Conservation (phyloP, 176 grass and related monocot genomes). For the Thinopyrum elongatum region DNA sequence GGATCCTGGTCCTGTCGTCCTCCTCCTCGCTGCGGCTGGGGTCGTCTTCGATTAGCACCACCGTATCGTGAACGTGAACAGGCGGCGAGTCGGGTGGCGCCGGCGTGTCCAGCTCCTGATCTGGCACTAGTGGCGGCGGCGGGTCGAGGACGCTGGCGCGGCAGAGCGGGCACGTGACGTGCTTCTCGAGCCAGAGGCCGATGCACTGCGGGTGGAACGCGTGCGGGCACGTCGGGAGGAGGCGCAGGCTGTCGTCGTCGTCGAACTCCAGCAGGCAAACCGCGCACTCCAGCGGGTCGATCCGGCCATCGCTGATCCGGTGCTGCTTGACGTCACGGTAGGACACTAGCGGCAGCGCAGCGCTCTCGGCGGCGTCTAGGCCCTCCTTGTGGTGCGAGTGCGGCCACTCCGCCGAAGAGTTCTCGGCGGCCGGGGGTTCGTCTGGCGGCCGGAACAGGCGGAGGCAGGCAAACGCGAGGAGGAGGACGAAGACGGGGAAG, state of each 20-base stretch:
- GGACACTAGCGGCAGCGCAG: conserved; percentile 36
- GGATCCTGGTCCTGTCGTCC: conserved; percentile 10
- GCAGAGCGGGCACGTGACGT: conserved; percentile 53
- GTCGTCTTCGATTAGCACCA: conserved; percentile 15
- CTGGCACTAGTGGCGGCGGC: neutral
- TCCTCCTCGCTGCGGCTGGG: neutral
- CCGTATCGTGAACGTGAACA: neutral
- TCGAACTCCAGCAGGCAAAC: conserved; percentile 62
- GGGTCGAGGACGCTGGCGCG: conserved; percentile 41
- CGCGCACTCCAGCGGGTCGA: conserved; percentile 44
- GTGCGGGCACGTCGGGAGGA: conserved; percentile 62
- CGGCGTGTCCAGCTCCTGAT: neutral
- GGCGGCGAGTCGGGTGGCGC: neutral
- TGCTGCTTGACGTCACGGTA: conserved; percentile 36
- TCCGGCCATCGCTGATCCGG: neutral
- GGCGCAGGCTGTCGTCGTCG: conserved; percentile 48
- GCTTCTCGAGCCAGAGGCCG: conserved; percentile 50
- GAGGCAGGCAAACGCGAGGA: conserved; percentile 40
- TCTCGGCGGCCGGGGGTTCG: neutral
- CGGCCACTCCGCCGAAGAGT: neutral
- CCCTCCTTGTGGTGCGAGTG: neutral
- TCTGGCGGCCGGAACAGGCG: conserved; percentile 5
- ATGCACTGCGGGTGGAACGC: conserved; percentile 62
- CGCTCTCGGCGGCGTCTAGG: conserved; percentile 41
- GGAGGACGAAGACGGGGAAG: conserved; percentile 36